phyloP scores from a whole-genome alignment of 352 stramenopile genomes.

The Stephanocyclus meneghinianus region DNA sequence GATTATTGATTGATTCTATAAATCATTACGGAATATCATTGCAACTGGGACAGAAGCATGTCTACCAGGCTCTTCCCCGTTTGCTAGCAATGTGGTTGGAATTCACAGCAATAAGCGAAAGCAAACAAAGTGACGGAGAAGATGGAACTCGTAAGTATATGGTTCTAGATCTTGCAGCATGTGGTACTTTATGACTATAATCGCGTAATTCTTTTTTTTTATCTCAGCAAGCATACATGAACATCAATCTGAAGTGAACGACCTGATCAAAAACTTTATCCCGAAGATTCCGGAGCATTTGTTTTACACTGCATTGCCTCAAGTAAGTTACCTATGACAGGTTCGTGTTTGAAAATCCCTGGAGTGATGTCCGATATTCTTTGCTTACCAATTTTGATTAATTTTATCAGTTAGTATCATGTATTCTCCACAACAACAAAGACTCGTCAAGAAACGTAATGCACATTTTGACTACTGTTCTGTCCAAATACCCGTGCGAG shows the following conservation, averaged over 20 bases:
- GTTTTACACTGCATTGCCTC: slow-evolving; percentile 95
- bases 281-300: slow-evolving; percentile 86
- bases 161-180: no score
- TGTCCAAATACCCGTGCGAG: slow-evolving; percentile 92
- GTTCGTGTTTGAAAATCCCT: background rate
- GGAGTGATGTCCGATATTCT: background rate
- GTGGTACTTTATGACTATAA: no score
- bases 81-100: slow-evolving; percentile 97
- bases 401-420: slow-evolving; percentile 91
- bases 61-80: slow-evolving; percentile 96
- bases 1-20: slow-evolving; percentile 89
- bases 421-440: slow-evolving; percentile 76
- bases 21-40: slow-evolving; percentile 89
- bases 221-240: slow-evolving; percentile 27
- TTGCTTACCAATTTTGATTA: background rate
- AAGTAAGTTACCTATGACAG: slow-evolving; percentile 4
- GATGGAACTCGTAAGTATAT: slow-evolving; percentile 34
- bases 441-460: slow-evolving; percentile 87
- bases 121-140: slow-evolving; percentile 14
- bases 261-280: slow-evolving; percentile 50
- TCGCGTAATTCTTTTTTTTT: background rate
- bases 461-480: slow-evolving; percentile 90
- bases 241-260: slow-evolving; percentile 55
- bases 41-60: slow-evolving; percentile 89
- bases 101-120: slow-evolving; percentile 84